Conservation (phyloP, 2,329 filamentous ascomycete genomes). For the Rutstroemia sp. region DNA sequence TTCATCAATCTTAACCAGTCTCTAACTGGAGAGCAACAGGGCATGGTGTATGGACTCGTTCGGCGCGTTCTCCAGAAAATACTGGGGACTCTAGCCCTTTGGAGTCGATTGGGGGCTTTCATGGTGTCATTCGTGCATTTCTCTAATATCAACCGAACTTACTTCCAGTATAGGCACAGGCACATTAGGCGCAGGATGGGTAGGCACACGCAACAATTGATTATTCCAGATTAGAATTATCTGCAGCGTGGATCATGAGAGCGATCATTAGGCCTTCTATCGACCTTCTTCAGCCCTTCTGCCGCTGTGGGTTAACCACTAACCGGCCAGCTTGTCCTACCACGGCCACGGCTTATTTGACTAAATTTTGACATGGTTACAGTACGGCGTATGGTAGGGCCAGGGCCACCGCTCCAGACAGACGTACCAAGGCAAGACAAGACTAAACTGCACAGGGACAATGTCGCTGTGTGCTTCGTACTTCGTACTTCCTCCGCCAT, state of each 20-base stretch:
- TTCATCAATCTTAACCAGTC: background rate
- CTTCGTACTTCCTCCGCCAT: too few species aligned
- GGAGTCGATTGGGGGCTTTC: too few species aligned
- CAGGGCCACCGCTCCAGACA: too few species aligned
- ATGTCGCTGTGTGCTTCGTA: too few species aligned
- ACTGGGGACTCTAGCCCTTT: background rate
- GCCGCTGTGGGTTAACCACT: background rate
- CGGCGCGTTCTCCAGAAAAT: background rate
- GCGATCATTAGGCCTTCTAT: constrained; percentile 8
- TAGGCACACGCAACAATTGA: background rate
- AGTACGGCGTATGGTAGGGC: too few species aligned
- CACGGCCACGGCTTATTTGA: too few species aligned
- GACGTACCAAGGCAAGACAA: background rate
- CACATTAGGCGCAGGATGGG: too few species aligned
- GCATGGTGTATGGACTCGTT: constrained; percentile 2
- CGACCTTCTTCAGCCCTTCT: constrained; percentile 10
- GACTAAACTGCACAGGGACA: too few species aligned
- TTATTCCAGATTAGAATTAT: background rate
- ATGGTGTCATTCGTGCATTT: background rate
- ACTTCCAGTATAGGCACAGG: background rate
- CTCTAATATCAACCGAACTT: background rate
- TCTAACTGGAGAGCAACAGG: background rate
- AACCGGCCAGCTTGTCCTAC: too few species aligned
- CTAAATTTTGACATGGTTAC: too few species aligned
- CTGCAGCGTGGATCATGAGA: constrained; percentile 6